A percentile compares a stretch with the other conserved stretches of the same genome.
Evolutionary conservation across 176 grass and related monocot species (phyloP).

Genomic region (bread wheat (Triticum aestivum)): DNA sequence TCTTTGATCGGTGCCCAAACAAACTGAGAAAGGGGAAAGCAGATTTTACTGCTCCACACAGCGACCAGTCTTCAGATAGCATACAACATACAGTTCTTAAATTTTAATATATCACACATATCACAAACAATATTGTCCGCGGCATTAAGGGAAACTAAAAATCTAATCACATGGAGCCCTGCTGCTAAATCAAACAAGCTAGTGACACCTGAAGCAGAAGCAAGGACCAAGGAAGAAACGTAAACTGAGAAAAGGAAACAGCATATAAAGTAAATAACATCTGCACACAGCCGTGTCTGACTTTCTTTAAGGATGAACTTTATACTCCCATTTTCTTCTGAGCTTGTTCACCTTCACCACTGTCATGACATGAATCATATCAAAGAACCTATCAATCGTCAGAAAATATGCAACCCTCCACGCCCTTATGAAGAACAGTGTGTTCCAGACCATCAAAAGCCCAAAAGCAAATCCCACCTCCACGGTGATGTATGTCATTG

Average conservation of each 20-base stretch:
- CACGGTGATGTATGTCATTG: not conserved
- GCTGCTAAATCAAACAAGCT: not conserved
- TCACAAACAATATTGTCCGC: not conserved
- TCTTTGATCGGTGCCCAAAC: not conserved
- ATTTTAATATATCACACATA: not conserved
- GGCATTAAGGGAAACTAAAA: not conserved
- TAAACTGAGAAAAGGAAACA: not conserved
- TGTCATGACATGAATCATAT: not conserved
- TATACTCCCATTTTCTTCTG: not conserved
- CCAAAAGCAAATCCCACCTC: constrained; percentile 6
- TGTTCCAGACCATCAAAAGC: not conserved
- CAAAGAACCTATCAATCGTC: constrained; percentile 10
- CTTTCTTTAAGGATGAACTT: constrained; percentile 9
- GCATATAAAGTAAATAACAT: not conserved
- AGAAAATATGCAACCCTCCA: not conserved
- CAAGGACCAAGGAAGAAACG: not conserved
- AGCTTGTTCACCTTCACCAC: not conserved
- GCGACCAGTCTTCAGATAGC: not conserved
- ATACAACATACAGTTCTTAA: not conserved
- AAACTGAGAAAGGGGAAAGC: not conserved
- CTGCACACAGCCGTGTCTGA: not conserved
- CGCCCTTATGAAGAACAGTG: not conserved
- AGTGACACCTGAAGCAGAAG: not conserved
- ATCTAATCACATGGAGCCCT: not conserved
- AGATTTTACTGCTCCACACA: not conserved